A percentile compares a stretch with the other conserved stretches of the same genome.
Evolutionary conservation across 306 rosid species (phyloP).

Genomic region (Arachis stenosperma): DNA sequence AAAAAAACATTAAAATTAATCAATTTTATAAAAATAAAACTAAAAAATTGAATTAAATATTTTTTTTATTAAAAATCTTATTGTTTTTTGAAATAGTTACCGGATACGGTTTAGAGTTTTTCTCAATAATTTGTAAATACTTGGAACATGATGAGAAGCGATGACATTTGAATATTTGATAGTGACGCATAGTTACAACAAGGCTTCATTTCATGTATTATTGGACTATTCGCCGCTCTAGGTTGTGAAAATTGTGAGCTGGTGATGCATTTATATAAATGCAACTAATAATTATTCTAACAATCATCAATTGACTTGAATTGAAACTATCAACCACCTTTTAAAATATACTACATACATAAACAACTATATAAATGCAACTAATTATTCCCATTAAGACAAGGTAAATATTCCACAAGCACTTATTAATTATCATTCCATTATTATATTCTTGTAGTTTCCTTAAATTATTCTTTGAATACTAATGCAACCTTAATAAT

Average conservation of each 20-base stretch:
- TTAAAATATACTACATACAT: no score
- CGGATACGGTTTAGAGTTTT: no score
- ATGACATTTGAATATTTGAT: not conserved
- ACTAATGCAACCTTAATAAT: not conserved
- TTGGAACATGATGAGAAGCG: not conserved
- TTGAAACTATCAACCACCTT: not conserved
- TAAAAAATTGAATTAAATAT: no score
- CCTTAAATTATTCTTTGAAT: not conserved
- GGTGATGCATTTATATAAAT: not conserved
- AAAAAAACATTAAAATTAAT: no score
- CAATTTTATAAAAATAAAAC: no score
- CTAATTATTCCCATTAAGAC: not conserved
- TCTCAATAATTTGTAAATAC: not conserved
- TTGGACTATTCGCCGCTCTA: not conserved
- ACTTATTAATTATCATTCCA: constrained; percentile 6
- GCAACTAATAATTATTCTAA: constrained; percentile 5
- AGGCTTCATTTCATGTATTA: not conserved
- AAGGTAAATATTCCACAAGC: not conserved
- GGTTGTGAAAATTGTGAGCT: constrained; percentile 7
- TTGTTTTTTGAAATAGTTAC: no score
- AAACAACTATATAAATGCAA: not conserved
- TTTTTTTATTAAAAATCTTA: no score
- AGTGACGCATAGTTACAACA: not conserved
- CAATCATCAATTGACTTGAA: constrained; percentile 10
- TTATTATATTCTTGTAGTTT: not conserved